A percentile compares a stretch with the other conserved stretches of the same genome.
Evolutionary conservation across 257 asterid genomes (phyloP).

Genomic region (Solanum tarijense): DNA sequence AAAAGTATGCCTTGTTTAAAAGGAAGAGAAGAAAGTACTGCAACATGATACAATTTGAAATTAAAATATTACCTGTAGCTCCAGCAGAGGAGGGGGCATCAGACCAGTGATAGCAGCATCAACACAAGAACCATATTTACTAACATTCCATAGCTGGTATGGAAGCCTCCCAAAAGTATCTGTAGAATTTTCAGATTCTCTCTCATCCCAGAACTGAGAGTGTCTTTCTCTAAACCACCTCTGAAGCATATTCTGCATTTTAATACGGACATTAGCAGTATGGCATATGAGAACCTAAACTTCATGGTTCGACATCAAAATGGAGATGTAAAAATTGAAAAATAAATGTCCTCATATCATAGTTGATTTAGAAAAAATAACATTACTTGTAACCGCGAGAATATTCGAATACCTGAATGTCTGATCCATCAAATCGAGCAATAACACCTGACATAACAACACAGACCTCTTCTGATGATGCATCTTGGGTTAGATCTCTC

Average conservation of each 20-base stretch:
- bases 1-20: neutral
- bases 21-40: neutral
- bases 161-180: slow-evolving; percentile 44
- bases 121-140: slow-evolving; percentile 75
- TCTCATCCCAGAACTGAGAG: slow-evolving; percentile 45
- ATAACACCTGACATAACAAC: slow-evolving; percentile 70
- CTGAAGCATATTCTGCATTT: slow-evolving; percentile 55
- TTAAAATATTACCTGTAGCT: slow-evolving; percentile 51
- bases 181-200: slow-evolving; percentile 27
- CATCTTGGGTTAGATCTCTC: slow-evolving; percentile 45
- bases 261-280: neutral
- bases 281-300: neutral
- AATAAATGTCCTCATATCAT: neutral
- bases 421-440: slow-evolving; percentile 90
- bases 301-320: neutral
- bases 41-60: neutral
- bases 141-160: slow-evolving; percentile 83
- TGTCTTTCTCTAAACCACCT: slow-evolving; percentile 46
- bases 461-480: slow-evolving; percentile 76
- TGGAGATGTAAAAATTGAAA: neutral
- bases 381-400: neutral
- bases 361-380: neutral
- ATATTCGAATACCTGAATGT: slow-evolving; percentile 49
- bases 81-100: slow-evolving; percentile 98
- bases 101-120: slow-evolving; percentile 94